A percentile compares a stretch with the other conserved stretches of the same genome.
Conservation (phyloP, 2,329 filamentous ascomycete species). For the Fusarium floridanum region DNA sequence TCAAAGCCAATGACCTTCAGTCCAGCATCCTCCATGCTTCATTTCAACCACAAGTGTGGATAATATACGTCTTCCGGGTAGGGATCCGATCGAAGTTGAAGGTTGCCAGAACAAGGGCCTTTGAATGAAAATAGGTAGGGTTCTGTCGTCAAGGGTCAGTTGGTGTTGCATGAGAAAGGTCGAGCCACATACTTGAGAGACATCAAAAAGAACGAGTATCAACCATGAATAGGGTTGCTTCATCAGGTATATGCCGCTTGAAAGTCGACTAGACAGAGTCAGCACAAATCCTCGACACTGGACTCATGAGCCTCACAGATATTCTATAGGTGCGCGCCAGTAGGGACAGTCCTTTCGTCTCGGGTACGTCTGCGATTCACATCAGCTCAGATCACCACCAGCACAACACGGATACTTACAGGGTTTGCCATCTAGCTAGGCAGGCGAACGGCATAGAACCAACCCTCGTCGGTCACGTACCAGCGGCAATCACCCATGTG, state of each 20-base stretch:
- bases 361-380: slow-evolving; percentile 12
- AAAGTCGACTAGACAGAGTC: slow-evolving; percentile 14
- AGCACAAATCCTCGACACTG: neutral
- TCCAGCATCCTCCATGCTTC: neutral
- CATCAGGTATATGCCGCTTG: neutral
- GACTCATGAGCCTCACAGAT: slow-evolving; percentile 5
- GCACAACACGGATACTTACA: slow-evolving; percentile 16
- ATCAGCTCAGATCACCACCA: slow-evolving; percentile 13
- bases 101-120: neutral
- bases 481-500: slow-evolving; percentile 68
- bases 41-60: neutral
- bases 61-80: neutral
- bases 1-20: neutral
- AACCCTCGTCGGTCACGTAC: slow-evolving; percentile 69
- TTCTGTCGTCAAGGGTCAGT: neutral
- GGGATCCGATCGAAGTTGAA: neutral
- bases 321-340: neutral
- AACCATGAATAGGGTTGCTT: neutral
- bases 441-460: slow-evolving; percentile 72
- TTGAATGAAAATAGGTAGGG: neutral
- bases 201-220: neutral
- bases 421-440: slow-evolving; percentile 49
- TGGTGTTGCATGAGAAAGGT: neutral
- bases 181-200: slow-evolving; percentile 17
- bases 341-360: slow-evolving; percentile 6